Base-by-base conservation (phyloP, 2,329 filamentous ascomycete genomes). In the Monilinia vaccinii-corymbosi region DNA sequence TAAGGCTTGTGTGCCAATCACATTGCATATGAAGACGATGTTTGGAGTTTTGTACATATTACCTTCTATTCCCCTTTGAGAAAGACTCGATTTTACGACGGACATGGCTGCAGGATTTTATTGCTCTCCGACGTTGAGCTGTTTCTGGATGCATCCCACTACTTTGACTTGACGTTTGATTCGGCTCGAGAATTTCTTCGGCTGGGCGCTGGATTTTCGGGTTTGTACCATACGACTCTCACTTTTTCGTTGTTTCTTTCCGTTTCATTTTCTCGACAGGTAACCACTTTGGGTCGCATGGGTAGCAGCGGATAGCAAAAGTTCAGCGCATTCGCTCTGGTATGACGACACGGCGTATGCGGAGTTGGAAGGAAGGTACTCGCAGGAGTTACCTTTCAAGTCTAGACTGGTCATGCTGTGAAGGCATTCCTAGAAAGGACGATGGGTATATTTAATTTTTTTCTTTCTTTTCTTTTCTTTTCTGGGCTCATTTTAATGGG, bases 181-280 rank as follows among this genome's bases (percentile, higher is more conserved):
- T 62, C 52, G 62, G 63, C 55, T 51, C 49, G 60, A 45, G 63
- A 63, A 58, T 53, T 57, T 64, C 58, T 65, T 58, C 61, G 62
- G 60, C 60, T 62, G 50, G 56, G 63, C 56, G 58, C 60, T 60
- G 58, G 55, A 51, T 62, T 62, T 67, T 66, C 67, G 61, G 61
- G 67, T 69, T 70, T 70, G 68, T 71, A 71, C 63, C 69, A 71
- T 71, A 70, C 67, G 67, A 71, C 61, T 68, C 66, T 69, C 63
- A 58, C 68, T 71, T 66, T 62, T 50, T 58, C 47, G 59, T 58
- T 25, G 16, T 21, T 21, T 62, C 48, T 58, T 60, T 61, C 46
- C 34, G 23, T 49, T 51, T n/a, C 21, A 64, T 52, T 61, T 63
- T 62, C 63, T 65, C 56, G 44, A 60, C 64, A 58, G 60, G 65